Conservation (phyloP, 805 yeast genomes). For the Candida verbasci region DNA sequence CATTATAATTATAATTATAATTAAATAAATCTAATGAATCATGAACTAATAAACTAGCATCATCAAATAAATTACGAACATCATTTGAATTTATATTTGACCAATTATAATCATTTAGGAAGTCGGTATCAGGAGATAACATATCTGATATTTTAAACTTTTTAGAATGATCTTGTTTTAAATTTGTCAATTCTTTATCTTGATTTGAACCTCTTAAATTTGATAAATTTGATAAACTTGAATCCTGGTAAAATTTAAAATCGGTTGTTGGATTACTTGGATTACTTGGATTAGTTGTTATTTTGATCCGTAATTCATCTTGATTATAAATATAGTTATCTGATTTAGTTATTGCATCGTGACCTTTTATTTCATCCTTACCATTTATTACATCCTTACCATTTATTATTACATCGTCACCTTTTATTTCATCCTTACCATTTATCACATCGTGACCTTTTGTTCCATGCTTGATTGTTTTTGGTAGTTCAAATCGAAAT, state of each 20-base stretch:
- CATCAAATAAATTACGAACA: constrained; percentile 24
- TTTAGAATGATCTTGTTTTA: neutral
- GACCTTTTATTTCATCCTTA: neutral
- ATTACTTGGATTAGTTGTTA: too few species aligned
- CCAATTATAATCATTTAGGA: constrained; percentile 4
- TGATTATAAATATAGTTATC: too few species aligned
- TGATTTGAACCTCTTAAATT: too few species aligned
- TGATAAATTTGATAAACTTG: too few species aligned
- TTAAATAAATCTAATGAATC: constrained; percentile 18
- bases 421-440: neutral
- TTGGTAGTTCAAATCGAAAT: constrained; percentile 11
- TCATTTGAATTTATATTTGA: constrained; percentile 4
- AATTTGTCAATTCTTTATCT: too few species aligned
- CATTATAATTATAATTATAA: neutral
- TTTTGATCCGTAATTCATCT: too few species aligned
- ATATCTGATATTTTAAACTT: constrained; percentile 2
- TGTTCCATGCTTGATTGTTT: too few species aligned
- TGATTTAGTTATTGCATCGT: too few species aligned
- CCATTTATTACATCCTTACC: neutral
- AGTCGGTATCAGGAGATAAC: constrained; percentile 5
- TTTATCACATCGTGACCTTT: neutral
- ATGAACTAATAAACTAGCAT: constrained; percentile 29
- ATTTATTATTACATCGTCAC: too few species aligned
- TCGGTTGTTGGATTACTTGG: too few species aligned
- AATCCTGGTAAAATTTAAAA: too few species aligned